Percentiles rank a stretch among this genome's conserved stretches.
Evolutionary conservation across 78 protist genomes (phyloP).

Genomic region (Dictyostelium brefeldianum): DNA sequence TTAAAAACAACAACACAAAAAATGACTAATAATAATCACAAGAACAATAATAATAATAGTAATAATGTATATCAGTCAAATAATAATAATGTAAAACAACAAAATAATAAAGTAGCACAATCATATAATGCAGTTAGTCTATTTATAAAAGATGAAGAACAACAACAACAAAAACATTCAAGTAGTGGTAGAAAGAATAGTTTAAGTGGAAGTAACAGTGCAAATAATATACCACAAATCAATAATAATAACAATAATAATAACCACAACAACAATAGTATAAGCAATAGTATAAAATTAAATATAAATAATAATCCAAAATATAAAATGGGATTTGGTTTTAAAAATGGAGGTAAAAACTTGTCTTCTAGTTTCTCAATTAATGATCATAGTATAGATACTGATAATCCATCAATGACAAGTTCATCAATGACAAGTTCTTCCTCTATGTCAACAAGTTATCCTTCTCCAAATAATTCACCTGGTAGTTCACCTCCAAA

Average conservation of each 20-base stretch:
- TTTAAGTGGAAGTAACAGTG: background rate
- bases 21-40: too few relatives aligned
- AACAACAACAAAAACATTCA: background rate
- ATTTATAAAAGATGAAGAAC: background rate
- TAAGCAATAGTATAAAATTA: background rate
- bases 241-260: slow-evolving; percentile 22
- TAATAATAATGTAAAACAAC: background rate
- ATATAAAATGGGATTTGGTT: slow-evolving; percentile 76
- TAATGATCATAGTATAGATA: slow-evolving; percentile 43
- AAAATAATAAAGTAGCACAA: background rate
- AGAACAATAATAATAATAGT: background rate
- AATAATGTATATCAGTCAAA: slow-evolving; percentile 14
- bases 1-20: background rate
- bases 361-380: background rate
- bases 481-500: background rate
- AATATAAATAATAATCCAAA: slow-evolving; percentile 8
- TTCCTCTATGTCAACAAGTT: background rate
- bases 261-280: slow-evolving; percentile 4
- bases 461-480: background rate
- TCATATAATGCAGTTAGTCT: slow-evolving; percentile 6
- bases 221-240: background rate
- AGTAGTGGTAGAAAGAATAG: background rate
- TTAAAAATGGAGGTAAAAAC: slow-evolving; percentile 47
- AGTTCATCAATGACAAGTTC: background rate
- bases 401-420: slow-evolving; percentile 60